Conservation (phyloP, 805 yeast species). For the Saccharomyces eubayanus region DNA sequence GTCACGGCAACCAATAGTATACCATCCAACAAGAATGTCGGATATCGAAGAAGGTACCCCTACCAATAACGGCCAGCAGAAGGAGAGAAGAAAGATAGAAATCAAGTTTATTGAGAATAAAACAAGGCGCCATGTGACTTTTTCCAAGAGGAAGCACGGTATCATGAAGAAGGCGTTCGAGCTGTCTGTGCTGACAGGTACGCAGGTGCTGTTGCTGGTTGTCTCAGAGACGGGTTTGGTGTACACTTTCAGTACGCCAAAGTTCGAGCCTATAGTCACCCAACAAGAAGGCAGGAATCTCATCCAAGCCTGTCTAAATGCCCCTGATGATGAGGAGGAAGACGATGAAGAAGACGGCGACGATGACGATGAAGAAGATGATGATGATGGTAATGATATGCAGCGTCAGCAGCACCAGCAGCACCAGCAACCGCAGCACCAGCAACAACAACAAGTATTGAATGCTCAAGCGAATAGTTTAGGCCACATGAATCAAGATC, state of each 20-base stretch:
- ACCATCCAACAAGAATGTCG: not conserved
- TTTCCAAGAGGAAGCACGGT: slow-evolving; percentile 96
- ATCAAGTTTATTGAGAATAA: slow-evolving; percentile 96
- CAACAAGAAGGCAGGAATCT: slow-evolving; percentile 95
- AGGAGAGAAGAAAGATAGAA: slow-evolving; percentile 84
- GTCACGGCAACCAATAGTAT: not conserved
- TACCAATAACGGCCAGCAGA: slow-evolving; percentile 15
- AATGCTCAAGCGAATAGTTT: not conserved
- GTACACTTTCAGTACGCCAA: slow-evolving; percentile 97
- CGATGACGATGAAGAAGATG: slow-evolving; percentile 27
- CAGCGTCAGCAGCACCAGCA: slow-evolving; percentile 28
- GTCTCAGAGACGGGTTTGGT: slow-evolving; percentile 98
- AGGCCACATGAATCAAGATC: not conserved
- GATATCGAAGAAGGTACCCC: not conserved
- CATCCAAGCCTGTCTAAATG: slow-evolving; percentile 93
- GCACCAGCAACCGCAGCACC: slow-evolving; percentile 29
- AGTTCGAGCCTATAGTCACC: slow-evolving; percentile 94
- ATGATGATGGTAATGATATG: slow-evolving; percentile 24
- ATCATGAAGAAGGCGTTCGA: slow-evolving; percentile 99
- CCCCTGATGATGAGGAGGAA: slow-evolving; percentile 78
- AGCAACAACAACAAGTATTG: slow-evolving; percentile 18
- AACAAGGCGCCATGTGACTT: slow-evolving; percentile 95
- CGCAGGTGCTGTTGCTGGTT: slow-evolving; percentile 88
- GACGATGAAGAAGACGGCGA: slow-evolving; percentile 56
- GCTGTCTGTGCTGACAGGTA: slow-evolving; percentile 90